Conservation (phyloP, 2,329 filamentous ascomycete genomes). For the Botrytis medusae region DNA sequence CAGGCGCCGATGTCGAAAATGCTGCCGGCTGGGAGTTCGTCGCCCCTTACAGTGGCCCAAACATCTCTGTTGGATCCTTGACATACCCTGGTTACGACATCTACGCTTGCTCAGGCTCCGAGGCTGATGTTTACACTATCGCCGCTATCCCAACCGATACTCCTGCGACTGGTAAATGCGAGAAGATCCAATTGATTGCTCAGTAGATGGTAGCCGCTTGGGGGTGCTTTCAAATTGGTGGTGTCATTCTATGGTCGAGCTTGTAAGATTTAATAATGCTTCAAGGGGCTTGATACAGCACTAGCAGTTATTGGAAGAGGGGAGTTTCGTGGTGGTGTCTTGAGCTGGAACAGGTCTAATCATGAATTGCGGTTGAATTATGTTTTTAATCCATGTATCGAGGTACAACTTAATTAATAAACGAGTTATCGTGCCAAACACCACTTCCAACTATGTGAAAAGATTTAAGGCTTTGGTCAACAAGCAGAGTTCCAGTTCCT, state of each 20-base stretch:
- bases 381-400: no score
- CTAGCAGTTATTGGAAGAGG: background rate
- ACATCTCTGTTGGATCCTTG: fast-evolving
- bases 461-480: background rate
- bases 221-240: background rate
- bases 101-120: background rate
- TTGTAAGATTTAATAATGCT: background rate
- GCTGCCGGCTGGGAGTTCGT: background rate
- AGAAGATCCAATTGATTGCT: background rate
- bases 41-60: background rate
- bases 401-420: background rate
- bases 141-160: background rate
- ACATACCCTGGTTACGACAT: background rate
- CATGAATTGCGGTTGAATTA: no score
- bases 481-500: background rate
- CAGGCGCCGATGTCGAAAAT: fast-evolving
- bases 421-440: background rate
- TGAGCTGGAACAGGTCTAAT: no score
- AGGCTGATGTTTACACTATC: background rate
- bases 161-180: background rate
- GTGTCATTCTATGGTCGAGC: background rate
- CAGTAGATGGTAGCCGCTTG: background rate
- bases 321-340: background rate
- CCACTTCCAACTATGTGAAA: background rate
- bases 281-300: background rate